phyloP scores from a whole-genome alignment of 2,329 filamentous ascomycete genomes.

The Ilyonectria mors-panacis region DNA sequence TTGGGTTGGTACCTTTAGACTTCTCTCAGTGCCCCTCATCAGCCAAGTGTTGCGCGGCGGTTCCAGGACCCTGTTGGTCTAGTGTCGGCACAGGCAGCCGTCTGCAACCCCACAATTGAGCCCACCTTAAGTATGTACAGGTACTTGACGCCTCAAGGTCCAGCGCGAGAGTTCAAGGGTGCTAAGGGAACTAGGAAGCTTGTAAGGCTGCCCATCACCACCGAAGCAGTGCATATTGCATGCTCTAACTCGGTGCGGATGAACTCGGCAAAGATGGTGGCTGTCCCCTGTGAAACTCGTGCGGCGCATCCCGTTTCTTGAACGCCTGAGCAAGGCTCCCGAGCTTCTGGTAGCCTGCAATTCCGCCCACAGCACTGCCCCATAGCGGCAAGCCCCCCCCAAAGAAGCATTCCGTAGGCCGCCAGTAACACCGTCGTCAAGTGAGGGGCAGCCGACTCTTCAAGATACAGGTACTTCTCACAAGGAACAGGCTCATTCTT shows the following conservation, averaged over 20 bases:
- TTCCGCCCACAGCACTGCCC: neutral
- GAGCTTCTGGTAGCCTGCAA: neutral
- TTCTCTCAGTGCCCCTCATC: neutral
- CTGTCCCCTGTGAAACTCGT: neutral
- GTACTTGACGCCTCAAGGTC: neutral
- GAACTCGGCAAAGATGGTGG: too few relatives aligned
- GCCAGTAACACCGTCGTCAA: neutral
- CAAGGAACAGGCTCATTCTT: neutral
- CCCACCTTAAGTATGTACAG: neutral
- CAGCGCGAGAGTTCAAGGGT: too few relatives aligned
- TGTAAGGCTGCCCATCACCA: neutral
- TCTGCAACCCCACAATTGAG: neutral
- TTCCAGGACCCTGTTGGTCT: neutral
- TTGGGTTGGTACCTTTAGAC: neutral
- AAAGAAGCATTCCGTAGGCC: neutral
- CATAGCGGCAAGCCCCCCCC: neutral
- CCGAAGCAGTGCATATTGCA: too few relatives aligned
- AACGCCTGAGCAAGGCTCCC: neutral
- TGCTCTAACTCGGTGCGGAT: too few relatives aligned
- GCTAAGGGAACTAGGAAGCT: too few relatives aligned
- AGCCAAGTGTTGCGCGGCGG: neutral
- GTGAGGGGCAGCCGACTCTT: constrained; percentile 15
- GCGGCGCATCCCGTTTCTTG: neutral
- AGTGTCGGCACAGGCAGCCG: neutral
- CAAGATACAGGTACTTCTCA: constrained; percentile 5